A percentile compares a stretch with the other conserved stretches of the same genome.
phyloP scores from a whole-genome alignment of 495 filamentous ascomycete genomes.

The Xylaria castorea region DNA sequence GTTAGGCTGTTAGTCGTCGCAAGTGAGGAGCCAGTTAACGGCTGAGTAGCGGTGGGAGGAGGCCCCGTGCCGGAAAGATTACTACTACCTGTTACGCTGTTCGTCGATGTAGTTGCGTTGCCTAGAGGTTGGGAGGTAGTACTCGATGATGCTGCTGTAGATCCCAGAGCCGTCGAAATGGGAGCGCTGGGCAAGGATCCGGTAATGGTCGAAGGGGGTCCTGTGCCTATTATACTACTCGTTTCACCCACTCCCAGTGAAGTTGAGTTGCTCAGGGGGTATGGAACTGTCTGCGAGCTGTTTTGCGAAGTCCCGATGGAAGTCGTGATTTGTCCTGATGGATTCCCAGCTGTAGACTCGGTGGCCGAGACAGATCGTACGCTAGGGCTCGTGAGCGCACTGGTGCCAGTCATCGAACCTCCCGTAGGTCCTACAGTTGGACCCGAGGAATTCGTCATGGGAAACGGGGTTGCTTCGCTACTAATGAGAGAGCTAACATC shows the following conservation, averaged over 20 bases:
- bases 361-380: background rate
- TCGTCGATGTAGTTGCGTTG: conserved; percentile 20
- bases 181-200: background rate
- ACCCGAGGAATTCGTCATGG: conserved; percentile 39
- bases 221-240: conserved; percentile 22
- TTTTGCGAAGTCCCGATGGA: background rate
- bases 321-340: conserved; percentile 4
- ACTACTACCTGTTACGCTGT: conserved; percentile 24
- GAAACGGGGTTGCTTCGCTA: conserved; percentile 34
- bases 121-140: background rate
- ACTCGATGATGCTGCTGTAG: background rate
- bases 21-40: conserved; percentile 1
- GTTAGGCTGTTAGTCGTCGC: background rate
- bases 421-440: conserved; percentile 29
- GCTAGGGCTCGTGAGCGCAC: conserved; percentile 9
- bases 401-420: conserved; percentile 5
- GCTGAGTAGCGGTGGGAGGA: background rate
- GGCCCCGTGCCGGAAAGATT: conserved; percentile 1
- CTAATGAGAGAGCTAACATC: background rate
- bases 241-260: conserved; percentile 20
- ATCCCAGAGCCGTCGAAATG: background rate
- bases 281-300: conserved; percentile 29
- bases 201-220: conserved; percentile 13
- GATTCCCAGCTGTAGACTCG: background rate
- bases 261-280: conserved; percentile 31